Base-by-base conservation (phyloP, 1,284 basidiomycete species). In the Microbotryum scabiosae region DNA sequence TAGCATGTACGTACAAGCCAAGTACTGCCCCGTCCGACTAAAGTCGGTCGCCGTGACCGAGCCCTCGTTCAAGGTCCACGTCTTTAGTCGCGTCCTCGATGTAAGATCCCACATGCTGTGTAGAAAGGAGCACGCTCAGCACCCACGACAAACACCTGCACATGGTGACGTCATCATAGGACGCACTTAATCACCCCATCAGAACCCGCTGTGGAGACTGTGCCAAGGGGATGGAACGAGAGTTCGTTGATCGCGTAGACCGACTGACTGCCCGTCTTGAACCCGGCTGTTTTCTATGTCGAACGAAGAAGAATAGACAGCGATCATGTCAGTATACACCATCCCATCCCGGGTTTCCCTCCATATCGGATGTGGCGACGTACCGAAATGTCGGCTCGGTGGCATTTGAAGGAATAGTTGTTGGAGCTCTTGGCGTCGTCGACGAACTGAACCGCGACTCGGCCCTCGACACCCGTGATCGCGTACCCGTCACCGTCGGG, bases 241-340 rank as follows among this genome's bases (percentile, higher is more conserved):
- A 90, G 87, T 61, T 88, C 86, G 72, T 98, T 97, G 60, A 97
- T 91, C 1, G 92, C 83, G 73, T 83, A 97, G 18, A 97, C 87
- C 52, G 91, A 78, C 0, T 86, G 84, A 41, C 36, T 41, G 14
- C 36, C 36, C 44, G 61, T 70, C 66, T 61, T 70, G 32, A 60
- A 59, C 20, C 56, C 61, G 21, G 60, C 61, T 18, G 62, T 57
- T 46, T 59, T 61, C 57, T 65, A 61, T 56, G 54, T 43, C 7
- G 14, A 18, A 63, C 4, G 57, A 51, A 53, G 57, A 51, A 53
- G 10, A 8, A 0, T 5, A 8, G 32, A 12, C 36, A 12, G 30
- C 9, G 9, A 18, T 41, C 36, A 41, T 41, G 14, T 41, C 36
- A 41, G 36, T 41, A 12, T 41, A 18, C 36, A 41, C 36, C 30